Evolutionary conservation across 2,329 filamentous ascomycete genomes (phyloP).

Genomic region (Fusarium dimerum): DNA sequence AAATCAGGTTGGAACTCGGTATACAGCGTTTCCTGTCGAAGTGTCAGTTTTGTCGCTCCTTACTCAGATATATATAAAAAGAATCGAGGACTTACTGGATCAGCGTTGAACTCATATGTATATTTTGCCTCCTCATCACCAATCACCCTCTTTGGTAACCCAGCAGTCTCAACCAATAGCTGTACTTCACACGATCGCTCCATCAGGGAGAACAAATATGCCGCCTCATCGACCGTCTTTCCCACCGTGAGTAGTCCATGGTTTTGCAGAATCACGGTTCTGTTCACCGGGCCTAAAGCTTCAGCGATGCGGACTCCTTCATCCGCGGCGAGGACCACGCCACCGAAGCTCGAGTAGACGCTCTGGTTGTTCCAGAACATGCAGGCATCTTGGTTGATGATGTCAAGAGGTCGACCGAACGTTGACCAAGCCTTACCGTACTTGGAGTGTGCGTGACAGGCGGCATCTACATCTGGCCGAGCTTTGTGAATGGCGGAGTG

Average conservation of each 20-base stretch:
- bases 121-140: slow-evolving; percentile 42
- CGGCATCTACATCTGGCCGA: slow-evolving; percentile 59
- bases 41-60: too few relatives aligned
- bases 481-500: slow-evolving; percentile 62
- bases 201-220: slow-evolving; percentile 54
- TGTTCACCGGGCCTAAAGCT: slow-evolving; percentile 54
- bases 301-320: slow-evolving; percentile 60
- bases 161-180: slow-evolving; percentile 32
- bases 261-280: slow-evolving; percentile 60
- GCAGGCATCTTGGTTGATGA: slow-evolving; percentile 61
- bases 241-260: slow-evolving; percentile 67
- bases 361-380: slow-evolving; percentile 60
- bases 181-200: slow-evolving; percentile 38
- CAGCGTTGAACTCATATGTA: slow-evolving; percentile 37
- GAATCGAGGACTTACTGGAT: slow-evolving; percentile 23
- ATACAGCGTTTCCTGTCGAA: slow-evolving; percentile 31
- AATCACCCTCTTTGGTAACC: slow-evolving; percentile 31
- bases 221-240: slow-evolving; percentile 66
- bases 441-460: slow-evolving; percentile 61
- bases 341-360: slow-evolving; percentile 62
- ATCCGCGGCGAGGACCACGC: slow-evolving; percentile 61
- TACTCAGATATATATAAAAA: too few relatives aligned
- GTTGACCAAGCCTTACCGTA: slow-evolving; percentile 62
- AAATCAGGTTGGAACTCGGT: slow-evolving; percentile 39
- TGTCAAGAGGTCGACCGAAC: slow-evolving; percentile 59